These are phyloP conservation scores for Cercospora sesami DNA, from an alignment of 2,329 filamentous ascomycete genomes.

Conservation along the genomic window DNA sequence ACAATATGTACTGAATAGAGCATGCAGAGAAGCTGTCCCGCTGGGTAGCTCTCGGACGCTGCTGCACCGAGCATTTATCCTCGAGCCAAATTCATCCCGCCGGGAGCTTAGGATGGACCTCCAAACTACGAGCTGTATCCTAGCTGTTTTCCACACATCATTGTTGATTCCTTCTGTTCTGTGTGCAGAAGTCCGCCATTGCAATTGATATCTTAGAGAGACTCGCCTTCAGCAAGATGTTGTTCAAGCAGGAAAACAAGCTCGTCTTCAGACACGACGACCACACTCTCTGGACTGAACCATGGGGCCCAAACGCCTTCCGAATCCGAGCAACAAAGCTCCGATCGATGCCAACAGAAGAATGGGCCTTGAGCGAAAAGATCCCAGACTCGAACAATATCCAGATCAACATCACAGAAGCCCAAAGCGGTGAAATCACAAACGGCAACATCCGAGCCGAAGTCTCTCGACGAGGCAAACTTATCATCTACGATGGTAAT, in stretches of 20 bases:
- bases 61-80: constrained; percentile 1
- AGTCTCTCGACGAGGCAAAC: constrained; percentile 52
- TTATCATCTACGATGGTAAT: constrained; percentile 49
- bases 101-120: constrained; percentile 3
- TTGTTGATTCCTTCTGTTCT: background rate
- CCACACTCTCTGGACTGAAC: constrained; percentile 52
- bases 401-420: constrained; percentile 25
- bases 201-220: background rate
- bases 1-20: background rate
- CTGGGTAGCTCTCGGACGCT: background rate
- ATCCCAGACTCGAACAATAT: background rate
- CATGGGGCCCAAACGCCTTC: constrained; percentile 53
- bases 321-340: constrained; percentile 51
- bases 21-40: background rate
- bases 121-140: background rate
- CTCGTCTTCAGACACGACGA: constrained; percentile 60
- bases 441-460: constrained; percentile 54
- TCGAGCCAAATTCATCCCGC: constrained; percentile 1
- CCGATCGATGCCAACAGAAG: constrained; percentile 40
- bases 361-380: constrained; percentile 45
- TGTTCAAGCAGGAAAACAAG: constrained; percentile 54
- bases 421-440: constrained; percentile 43
- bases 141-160: background rate
- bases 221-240: constrained; percentile 27
- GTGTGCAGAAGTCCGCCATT: background rate